phyloP scores from a whole-genome alignment of 768 basidiomycete genomes.

The Mrakia hoshinonis region DNA sequence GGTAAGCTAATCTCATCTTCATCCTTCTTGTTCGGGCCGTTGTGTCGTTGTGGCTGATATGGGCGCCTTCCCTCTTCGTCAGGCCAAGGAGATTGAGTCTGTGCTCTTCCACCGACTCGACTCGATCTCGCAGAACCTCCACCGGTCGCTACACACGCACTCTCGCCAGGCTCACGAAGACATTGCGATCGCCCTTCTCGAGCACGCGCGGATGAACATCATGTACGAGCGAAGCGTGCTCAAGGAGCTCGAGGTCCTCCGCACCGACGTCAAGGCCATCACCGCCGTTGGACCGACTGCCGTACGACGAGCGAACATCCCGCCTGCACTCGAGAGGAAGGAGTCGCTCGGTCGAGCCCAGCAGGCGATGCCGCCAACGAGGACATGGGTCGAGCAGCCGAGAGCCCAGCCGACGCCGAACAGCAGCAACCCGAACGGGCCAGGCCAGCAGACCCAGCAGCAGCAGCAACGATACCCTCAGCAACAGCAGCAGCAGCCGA shows the following conservation, averaged over 20 bases:
- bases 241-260: constrained; percentile 75
- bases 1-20: constrained; percentile 47
- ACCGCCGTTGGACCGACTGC: constrained; percentile 46
- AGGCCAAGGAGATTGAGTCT: constrained; percentile 88
- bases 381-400: constrained; percentile 37
- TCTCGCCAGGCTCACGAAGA: constrained; percentile 83
- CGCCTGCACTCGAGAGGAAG: constrained; percentile 44
- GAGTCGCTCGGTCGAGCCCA: constrained; percentile 46
- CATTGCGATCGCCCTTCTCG: constrained; percentile 76
- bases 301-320: constrained; percentile 46
- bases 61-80: background rate
- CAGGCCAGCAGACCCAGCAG: background rate
- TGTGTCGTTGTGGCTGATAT: background rate
- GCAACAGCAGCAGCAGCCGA: constrained; percentile 8
- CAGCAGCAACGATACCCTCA: constrained; percentile 6
- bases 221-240: constrained; percentile 84
- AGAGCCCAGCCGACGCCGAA: background rate
- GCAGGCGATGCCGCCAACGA: constrained; percentile 51
- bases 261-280: constrained; percentile 54
- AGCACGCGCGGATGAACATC: constrained; percentile 83
- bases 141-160: constrained; percentile 73
- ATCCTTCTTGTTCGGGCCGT: constrained; percentile 18
- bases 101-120: constrained; percentile 73
- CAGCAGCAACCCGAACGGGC: background rate
- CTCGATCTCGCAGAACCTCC: constrained; percentile 88